A percentile compares a stretch with the other conserved stretches of the same genome.
These are phyloP conservation scores for Pseudohyphozyma bogoriensis DNA, from an alignment of 768 basidiomycete genomes.

Conservation along the genomic window DNA sequence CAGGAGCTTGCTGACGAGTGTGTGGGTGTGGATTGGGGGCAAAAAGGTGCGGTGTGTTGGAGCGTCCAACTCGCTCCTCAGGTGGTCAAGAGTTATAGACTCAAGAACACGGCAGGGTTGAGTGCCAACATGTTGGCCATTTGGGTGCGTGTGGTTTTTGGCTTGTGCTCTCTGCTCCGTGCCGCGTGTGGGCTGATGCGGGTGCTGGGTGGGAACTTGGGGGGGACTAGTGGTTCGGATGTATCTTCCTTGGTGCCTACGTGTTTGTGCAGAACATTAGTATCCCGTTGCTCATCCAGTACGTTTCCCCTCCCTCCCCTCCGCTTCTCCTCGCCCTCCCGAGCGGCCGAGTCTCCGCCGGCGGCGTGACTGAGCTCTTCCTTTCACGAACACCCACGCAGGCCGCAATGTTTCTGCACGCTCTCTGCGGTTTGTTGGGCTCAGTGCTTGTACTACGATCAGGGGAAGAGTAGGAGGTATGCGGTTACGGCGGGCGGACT, in stretches of 20 bases:
- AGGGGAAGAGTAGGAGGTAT: constrained; percentile 38
- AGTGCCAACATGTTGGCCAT: constrained; percentile 58
- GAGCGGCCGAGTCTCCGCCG: too few relatives aligned
- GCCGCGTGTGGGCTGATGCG: too few relatives aligned
- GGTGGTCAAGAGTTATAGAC: constrained; percentile 50
- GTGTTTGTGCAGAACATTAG: constrained; percentile 55
- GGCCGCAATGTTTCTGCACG: constrained; percentile 47
- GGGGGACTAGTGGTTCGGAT: constrained; percentile 44
- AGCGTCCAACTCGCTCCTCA: background rate
- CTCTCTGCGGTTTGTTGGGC: constrained; percentile 55
- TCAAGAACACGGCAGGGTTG: constrained; percentile 58
- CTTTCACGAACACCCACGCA: constrained; percentile 20
- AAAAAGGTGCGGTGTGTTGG: background rate
- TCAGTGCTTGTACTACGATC: constrained; percentile 60
- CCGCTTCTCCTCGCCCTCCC: background rate
- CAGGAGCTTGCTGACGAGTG: too few relatives aligned
- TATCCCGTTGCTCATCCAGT: constrained; percentile 63
- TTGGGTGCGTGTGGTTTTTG: background rate
- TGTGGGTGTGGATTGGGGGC: too few relatives aligned
- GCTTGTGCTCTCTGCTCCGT: background rate
- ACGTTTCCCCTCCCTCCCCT: constrained; percentile 18
- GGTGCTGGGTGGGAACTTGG: constrained; percentile 42
- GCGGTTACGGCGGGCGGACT: constrained; percentile 40
- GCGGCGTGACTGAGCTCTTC: too few relatives aligned
- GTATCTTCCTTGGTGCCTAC: constrained; percentile 59